These are phyloP conservation scores for Psilocybe subaeruginosa DNA, from an alignment of 768 basidiomycete species.

Conservation along the genomic window DNA sequence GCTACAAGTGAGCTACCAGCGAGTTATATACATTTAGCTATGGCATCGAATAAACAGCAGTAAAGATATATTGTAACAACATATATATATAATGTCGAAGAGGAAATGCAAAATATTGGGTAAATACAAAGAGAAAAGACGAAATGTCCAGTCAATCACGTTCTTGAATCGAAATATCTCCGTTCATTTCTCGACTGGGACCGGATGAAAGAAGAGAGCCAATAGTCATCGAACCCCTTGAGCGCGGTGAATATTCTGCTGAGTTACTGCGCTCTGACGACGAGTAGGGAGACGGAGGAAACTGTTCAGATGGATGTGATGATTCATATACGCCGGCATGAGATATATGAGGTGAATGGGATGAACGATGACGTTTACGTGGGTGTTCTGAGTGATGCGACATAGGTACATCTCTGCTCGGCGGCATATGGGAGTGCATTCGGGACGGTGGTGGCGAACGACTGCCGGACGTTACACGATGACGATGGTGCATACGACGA, in stretches of 20 bases:
- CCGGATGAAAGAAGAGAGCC: conserved; percentile 66
- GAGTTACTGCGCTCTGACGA: conserved; percentile 68
- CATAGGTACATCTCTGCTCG: conserved; percentile 36
- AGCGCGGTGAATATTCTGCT: conserved; percentile 70
- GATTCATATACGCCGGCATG: conserved; percentile 44
- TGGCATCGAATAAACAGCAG: conserved; percentile 15
- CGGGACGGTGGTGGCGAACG: conserved; percentile 43
- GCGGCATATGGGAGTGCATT: conserved; percentile 31
- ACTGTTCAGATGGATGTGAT: conserved; percentile 45
- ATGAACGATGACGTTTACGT: conserved; percentile 67
- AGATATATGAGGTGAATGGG: conserved; percentile 56
- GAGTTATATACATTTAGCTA: conserved; percentile 19
- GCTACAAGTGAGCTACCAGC: conserved; percentile 3
- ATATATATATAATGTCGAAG: conserved; percentile 6
- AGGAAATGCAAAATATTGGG: conserved; percentile 1
- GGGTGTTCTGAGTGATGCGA: conserved; percentile 44
- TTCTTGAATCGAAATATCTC: conserved; percentile 31
- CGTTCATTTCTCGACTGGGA: conserved; percentile 39
- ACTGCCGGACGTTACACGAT: conserved; percentile 36
- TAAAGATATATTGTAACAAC: conserved; percentile 14
- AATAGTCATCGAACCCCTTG: conserved; percentile 79
- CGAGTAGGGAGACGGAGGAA: conserved; percentile 77
- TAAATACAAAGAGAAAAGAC: conserved; percentile 4
- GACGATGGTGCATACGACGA: conserved; percentile 37
- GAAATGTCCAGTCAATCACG: conserved; percentile 26